These are phyloP conservation scores for Tephrocybe sp. DNA, from an alignment of 768 basidiomycete genomes.

Conservation along the genomic window DNA sequence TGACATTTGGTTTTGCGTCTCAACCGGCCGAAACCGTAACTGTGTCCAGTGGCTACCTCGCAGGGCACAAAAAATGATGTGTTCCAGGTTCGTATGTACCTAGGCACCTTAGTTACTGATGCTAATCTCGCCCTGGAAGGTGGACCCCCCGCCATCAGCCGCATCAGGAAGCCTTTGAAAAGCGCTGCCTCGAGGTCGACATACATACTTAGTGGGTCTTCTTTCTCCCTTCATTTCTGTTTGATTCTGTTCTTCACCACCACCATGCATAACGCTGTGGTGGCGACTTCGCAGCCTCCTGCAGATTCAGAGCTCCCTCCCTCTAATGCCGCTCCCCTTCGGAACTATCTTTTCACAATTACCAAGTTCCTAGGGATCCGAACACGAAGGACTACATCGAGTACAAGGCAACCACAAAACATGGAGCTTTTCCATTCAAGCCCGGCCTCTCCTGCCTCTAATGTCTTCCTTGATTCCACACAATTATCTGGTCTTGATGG, in stretches of 20 bases:
- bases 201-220: conserved; percentile 6
- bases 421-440: background rate
- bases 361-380: conserved; percentile 12
- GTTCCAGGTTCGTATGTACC: conserved; percentile 11
- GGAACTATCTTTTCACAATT: conserved; percentile 6
- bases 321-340: background rate
- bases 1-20: background rate
- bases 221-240: background rate
- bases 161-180: conserved; percentile 11
- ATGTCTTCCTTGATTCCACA: background rate
- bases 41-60: background rate
- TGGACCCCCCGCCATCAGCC: background rate
- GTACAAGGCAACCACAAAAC: background rate
- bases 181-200: background rate
- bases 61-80: conserved; percentile 8
- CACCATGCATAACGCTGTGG: conserved; percentile 4
- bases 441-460: background rate
- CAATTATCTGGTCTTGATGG: background rate
- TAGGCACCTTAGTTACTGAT: conserved; percentile 15
- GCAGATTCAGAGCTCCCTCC: background rate
- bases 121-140: background rate
- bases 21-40: conserved; percentile 8
- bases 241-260: background rate
- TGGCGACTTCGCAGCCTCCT: background rate
- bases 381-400: background rate